Percentiles rank a stretch among this genome's conserved stretches.
phyloP scores from a whole-genome alignment of 2,329 filamentous ascomycete genomes.

The Thielaviopsis cerberus region DNA sequence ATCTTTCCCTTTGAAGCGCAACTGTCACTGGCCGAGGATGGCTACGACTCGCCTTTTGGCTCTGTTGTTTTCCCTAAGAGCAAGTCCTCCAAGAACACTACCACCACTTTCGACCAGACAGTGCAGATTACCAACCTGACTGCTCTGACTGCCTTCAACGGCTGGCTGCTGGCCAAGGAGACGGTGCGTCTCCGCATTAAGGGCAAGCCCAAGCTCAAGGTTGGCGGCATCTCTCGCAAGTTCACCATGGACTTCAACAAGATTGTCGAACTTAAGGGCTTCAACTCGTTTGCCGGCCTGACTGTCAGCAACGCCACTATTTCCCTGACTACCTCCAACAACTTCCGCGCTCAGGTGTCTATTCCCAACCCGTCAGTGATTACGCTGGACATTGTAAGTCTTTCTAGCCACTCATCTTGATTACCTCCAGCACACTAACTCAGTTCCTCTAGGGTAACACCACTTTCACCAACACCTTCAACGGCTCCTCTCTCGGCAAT shows the following conservation, averaged over 20 bases:
- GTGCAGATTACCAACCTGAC: slow-evolving; percentile 27
- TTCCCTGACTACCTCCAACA: slow-evolving; percentile 22
- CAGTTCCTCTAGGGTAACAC: slow-evolving; percentile 35
- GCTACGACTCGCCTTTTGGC: slow-evolving; percentile 30
- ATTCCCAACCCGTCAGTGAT: slow-evolving; percentile 48
- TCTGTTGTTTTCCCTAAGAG: slow-evolving; percentile 33
- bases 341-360: slow-evolving; percentile 39
- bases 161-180: slow-evolving; percentile 32
- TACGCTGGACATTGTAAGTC: slow-evolving; percentile 43
- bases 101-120: slow-evolving; percentile 33
- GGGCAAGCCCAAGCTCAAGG: slow-evolving; percentile 33
- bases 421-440: background rate
- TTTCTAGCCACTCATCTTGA: background rate
- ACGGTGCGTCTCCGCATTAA: slow-evolving; percentile 31
- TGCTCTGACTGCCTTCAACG: slow-evolving; percentile 37
- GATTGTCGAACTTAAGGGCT: slow-evolving; percentile 33
- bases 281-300: slow-evolving; percentile 28
- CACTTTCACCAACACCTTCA: slow-evolving; percentile 39
- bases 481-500: slow-evolving; percentile 32
- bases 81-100: slow-evolving; percentile 27
- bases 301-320: slow-evolving; percentile 32
- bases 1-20: slow-evolving; percentile 32
- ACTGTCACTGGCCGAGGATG: slow-evolving; percentile 35
- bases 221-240: slow-evolving; percentile 29
- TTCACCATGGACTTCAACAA: slow-evolving; percentile 38